Percentiles rank a stretch among this genome's conserved stretches.
phyloP scores from a whole-genome alignment of 495 filamentous ascomycete genomes.

The Emericellopsis terricola region DNA sequence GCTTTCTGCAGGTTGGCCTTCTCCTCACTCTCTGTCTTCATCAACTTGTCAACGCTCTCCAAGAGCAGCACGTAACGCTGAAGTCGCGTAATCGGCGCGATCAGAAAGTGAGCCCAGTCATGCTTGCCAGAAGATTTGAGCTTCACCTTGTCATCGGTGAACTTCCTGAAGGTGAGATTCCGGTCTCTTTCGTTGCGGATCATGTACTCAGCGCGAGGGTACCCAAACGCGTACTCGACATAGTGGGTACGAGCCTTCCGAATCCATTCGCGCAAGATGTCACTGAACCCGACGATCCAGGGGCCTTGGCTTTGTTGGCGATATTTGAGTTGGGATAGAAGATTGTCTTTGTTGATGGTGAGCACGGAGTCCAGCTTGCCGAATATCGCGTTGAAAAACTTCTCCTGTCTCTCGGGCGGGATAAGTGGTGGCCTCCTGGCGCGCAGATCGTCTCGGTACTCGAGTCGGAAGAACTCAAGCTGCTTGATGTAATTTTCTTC shows the following conservation, averaged over 20 bases:
- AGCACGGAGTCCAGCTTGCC: conserved; percentile 80
- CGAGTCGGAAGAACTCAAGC: conserved; percentile 60
- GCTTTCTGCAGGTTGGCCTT: conserved; percentile 70
- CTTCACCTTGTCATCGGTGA: conserved; percentile 59
- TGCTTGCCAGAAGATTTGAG: conserved; percentile 72
- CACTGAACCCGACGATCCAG: conserved; percentile 84
- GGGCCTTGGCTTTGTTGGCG: conserved; percentile 94
- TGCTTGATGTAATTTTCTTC: conserved; percentile 84
- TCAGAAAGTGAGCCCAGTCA: conserved; percentile 88
- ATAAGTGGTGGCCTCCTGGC: conserved; percentile 68
- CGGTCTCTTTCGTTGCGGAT: conserved; percentile 70
- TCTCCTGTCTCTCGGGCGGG: conserved; percentile 45
- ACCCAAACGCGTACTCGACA: conserved; percentile 79
- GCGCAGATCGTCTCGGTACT: conserved; percentile 73
- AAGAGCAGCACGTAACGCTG: conserved; percentile 82
- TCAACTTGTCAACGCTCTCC: conserved; percentile 68
- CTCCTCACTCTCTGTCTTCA: conserved; percentile 70
- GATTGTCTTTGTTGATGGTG: conserved; percentile 78
- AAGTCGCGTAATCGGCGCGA: conserved; percentile 79
- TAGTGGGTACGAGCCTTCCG: conserved; percentile 79
- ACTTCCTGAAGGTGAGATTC: conserved; percentile 74
- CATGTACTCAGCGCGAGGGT: conserved; percentile 65
- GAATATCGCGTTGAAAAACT: conserved; percentile 75
- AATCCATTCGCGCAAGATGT: conserved; percentile 98
- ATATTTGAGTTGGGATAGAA: conserved; percentile 93